Evolutionary conservation across 345 rosid genomes (phyloP).

Genomic region (Euclidium syriacum): DNA sequence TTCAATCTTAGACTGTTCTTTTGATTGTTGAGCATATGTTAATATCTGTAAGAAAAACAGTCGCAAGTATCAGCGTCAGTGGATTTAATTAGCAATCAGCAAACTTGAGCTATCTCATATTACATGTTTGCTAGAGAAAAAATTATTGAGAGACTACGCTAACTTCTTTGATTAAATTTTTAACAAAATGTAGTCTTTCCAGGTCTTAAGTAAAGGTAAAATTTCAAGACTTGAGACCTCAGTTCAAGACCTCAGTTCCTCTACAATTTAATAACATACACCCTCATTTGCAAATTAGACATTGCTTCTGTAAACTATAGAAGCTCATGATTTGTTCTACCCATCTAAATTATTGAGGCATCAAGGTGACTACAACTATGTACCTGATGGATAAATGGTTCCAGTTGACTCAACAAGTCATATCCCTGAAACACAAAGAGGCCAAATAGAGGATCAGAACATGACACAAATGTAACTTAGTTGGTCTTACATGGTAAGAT

Average conservation of each 20-base stretch:
- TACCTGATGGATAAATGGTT: conserved; percentile 90
- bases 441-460: conserved; percentile 7
- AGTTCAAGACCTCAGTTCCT: not conserved
- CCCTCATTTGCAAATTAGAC: not conserved
- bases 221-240: not conserved
- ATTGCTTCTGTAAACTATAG: not conserved
- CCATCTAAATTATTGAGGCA: not conserved
- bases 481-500: conserved; percentile 1
- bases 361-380: not conserved
- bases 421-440: conserved; percentile 51
- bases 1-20: conserved; percentile 72
- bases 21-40: conserved; percentile 85
- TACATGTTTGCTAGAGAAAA: not conserved
- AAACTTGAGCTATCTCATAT: not conserved
- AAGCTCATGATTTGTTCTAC: not conserved
- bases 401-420: conserved; percentile 72
- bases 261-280: not conserved
- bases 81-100: not conserved
- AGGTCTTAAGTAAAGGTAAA: not conserved
- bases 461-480: not conserved
- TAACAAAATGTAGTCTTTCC: not conserved
- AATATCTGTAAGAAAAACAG: conserved; percentile 46
- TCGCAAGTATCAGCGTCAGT: not conserved
- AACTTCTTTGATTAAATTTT: not conserved
- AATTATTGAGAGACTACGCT: not conserved